Evolutionary conservation across 345 rosid genomes (phyloP), one percentile per base, ranked within the genome.

Genomic region (Hevea brasiliensis): DNA sequence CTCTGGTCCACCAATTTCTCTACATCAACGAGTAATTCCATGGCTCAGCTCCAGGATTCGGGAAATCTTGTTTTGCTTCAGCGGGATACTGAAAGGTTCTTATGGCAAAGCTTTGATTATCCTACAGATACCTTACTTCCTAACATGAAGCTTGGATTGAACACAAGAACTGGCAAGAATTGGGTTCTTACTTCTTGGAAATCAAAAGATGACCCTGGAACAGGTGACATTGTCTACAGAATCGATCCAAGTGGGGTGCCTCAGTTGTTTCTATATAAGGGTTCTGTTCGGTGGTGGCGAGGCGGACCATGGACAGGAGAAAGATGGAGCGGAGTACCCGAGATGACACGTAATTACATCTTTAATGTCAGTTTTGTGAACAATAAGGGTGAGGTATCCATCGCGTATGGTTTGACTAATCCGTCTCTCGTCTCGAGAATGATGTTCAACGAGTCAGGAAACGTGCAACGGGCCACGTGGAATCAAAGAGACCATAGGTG

Each of bases 281-380:
- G 83, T 26, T 42, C 47, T 11, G 12, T 0, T 7, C 74, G 60
- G 7, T 55, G 70, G 69, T 89, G 88, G 90, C 87, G 96, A 45
- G 74, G 67, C 6, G 94, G 94, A 5, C 73, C 88, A 24, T 86
- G 92, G 93, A 89, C 86, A 8, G 91, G 92, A 8, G 70, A 55
- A 17, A 82, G 88, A 73, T 89, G 87, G 96, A 89, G 83, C 56
- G 94, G 93, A 18, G 85, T 92, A 21, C 96, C 93, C 3, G 85
- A 77, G 62, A 88, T 90, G 92, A 71, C 81, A 5, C 51, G 14
- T 14, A 59, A 13, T 56, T 84, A 35, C 59, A 87, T 85, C 48
- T 86, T 74, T 32, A 80, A 77, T 41, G 24, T 70, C 29, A 77
- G 68, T 0, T 80, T 59, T 68, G 81, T 85, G 42, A 74, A 56